Evolutionary conservation across 2,329 filamentous ascomycete species (phyloP).

Genomic region (Zymoseptoria ardabiliae): DNA sequence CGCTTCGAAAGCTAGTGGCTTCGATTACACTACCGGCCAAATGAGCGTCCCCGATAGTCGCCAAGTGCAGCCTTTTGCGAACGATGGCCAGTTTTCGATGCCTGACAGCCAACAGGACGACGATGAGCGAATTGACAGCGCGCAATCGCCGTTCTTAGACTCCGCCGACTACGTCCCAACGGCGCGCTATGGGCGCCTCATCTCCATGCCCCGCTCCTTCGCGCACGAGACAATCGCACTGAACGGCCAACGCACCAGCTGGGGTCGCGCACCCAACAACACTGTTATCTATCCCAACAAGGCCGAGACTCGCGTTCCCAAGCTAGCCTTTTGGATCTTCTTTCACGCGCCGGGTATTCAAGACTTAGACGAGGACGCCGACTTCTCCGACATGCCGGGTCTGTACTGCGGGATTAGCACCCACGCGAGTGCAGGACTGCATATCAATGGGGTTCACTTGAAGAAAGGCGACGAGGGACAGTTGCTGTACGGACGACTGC

Average conservation of each 20-base stretch:
- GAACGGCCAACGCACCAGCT: slow-evolving; percentile 61
- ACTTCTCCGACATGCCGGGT: slow-evolving; percentile 47
- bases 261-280: slow-evolving; percentile 65
- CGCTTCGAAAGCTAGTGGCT: slow-evolving; percentile 39
- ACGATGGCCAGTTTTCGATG: neutral
- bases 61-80: neutral
- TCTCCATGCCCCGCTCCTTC: slow-evolving; percentile 58
- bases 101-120: slow-evolving; percentile 1
- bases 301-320: slow-evolving; percentile 66
- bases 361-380: slow-evolving; percentile 42
- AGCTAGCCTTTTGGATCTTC: slow-evolving; percentile 70
- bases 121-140: slow-evolving; percentile 17
- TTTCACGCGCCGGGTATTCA: slow-evolving; percentile 66
- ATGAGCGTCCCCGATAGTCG: slow-evolving; percentile 10
- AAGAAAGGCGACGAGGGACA: slow-evolving; percentile 47
- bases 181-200: slow-evolving; percentile 55
- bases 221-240: slow-evolving; percentile 59
- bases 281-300: slow-evolving; percentile 58
- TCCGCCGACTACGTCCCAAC: slow-evolving; percentile 10
- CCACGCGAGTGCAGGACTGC: slow-evolving; percentile 67
- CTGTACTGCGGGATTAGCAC: slow-evolving; percentile 69
- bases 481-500: slow-evolving; percentile 57
- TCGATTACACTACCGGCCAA: slow-evolving; percentile 32
- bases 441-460: slow-evolving; percentile 65
- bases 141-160: slow-evolving; percentile 17